phyloP scores from a whole-genome alignment of 352 stramenopile species.

The Pythium biforme region DNA sequence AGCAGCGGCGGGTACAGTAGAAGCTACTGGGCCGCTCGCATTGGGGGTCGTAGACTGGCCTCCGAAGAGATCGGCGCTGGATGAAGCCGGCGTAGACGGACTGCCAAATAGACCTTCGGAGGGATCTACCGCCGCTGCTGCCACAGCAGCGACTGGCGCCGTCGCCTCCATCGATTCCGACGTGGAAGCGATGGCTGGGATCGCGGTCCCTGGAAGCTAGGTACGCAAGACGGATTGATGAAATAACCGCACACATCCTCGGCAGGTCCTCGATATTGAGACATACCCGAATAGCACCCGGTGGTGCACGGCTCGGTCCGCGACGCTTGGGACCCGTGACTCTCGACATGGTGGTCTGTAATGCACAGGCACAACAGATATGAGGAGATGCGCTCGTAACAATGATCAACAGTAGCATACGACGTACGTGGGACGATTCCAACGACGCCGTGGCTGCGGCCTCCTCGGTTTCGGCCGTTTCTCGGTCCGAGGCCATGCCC shows the following conservation, averaged over 20 bases:
- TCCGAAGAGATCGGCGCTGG: slow-evolving; percentile 15
- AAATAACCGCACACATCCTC: slow-evolving; percentile 12
- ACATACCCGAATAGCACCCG: slow-evolving; percentile 65
- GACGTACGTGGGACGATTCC: slow-evolving; percentile 66
- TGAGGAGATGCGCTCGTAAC: background rate
- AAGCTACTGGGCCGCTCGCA: background rate
- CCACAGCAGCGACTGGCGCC: background rate
- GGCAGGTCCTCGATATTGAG: background rate
- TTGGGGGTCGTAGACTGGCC: background rate
- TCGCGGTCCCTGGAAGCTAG: slow-evolving; percentile 5
- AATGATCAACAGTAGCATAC: background rate
- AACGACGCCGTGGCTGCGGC: slow-evolving; percentile 30
- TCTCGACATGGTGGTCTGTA: slow-evolving; percentile 72
- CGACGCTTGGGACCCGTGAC: slow-evolving; percentile 75
- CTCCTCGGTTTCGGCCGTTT: slow-evolving; percentile 23
- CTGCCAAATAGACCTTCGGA: slow-evolving; percentile 15
- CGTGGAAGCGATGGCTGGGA: background rate
- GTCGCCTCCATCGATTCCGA: background rate
- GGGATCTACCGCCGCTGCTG: background rate
- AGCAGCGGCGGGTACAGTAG: background rate
- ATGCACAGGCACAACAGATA: background rate
- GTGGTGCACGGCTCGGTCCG: slow-evolving; percentile 59
- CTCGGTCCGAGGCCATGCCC: slow-evolving; percentile 42
- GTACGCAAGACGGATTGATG: slow-evolving; percentile 1
- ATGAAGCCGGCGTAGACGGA: background rate